Evolutionary conservation across 129 eudicot species (phyloP), one percentile per base, ranked within the genome.

Genomic region (Dittrichia graveolens): DNA sequence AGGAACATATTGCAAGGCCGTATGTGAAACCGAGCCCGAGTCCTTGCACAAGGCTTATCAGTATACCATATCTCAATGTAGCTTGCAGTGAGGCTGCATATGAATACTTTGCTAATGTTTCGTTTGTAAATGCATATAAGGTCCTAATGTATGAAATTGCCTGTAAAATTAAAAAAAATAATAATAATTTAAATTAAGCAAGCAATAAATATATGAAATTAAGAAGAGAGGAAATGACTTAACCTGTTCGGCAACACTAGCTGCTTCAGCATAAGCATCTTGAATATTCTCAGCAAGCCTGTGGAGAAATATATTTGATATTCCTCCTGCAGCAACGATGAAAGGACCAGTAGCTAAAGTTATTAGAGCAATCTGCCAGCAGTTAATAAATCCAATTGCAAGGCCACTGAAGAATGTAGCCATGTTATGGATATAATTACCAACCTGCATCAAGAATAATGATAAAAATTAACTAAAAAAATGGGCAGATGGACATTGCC

Each of bases 211-310:
- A 59, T 16, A 57, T 37, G 14, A 12, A 55, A 43, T 14, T 14
- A 54, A 39, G 38, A 59, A 67, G 53, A 5, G 54, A 19, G 59
- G 54, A 71, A 65, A 56, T 35, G 41, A 47, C 16, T 7, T 67
- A 16, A 94, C 98, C 95, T 94, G 98, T 81, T 94, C 98, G 53
- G 98, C 98, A 58, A 94, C 86, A 81, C 98, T 94, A 64, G 98
- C 98, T 64, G 98, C 98, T 84, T 94, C 98, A 35, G 98, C 96
- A 82, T 94, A 94, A 34, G 98, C 98, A 81, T 94, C 98, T 78
- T 94, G 98, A 65, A 94, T 94, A 81, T 90, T 94, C 79, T 94
- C 98, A 5, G 97, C 97, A 80, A 94, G 98, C 35, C 96, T 87
- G 71, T 94, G 98, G 65, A 94, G 89, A 86, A 94, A 94, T 56